These are phyloP conservation scores for Apiotrichum porosum DNA, from an alignment of 1,284 basidiomycete species.

Conservation along the genomic window DNA sequence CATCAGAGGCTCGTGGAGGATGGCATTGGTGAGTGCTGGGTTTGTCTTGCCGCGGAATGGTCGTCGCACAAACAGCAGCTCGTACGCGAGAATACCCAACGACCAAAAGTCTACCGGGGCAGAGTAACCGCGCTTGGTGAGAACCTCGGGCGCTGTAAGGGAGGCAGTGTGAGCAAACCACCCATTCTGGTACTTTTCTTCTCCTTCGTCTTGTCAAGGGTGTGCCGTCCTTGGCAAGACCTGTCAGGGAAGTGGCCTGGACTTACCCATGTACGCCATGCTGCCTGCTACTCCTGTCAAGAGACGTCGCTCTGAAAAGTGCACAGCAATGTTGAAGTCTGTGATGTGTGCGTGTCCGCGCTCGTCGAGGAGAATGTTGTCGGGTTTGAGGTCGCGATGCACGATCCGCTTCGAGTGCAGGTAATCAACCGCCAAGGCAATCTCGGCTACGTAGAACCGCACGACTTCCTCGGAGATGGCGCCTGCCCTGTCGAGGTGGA, in stretches of 20 bases:
- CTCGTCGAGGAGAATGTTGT: constrained; percentile 90
- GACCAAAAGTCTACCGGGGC: constrained; percentile 96
- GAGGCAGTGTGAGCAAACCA: too few relatives aligned
- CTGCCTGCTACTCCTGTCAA: constrained; percentile 91
- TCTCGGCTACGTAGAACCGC: constrained; percentile 84
- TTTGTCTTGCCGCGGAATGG: constrained; percentile 91
- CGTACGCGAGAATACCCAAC: constrained; percentile 84
- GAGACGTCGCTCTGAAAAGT: constrained; percentile 74
- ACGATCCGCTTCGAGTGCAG: constrained; percentile 88
- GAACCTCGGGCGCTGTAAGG: constrained; percentile 71
- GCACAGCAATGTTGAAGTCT: constrained; percentile 97
- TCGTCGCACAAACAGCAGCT: constrained; percentile 82
- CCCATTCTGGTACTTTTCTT: too few relatives aligned
- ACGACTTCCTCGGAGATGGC: constrained; percentile 75
- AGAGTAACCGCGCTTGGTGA: constrained; percentile 66
- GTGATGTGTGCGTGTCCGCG: constrained; percentile 92
- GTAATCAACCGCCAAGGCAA: constrained; percentile 78
- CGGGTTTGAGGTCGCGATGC: constrained; percentile 93
- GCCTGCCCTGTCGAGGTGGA: constrained; percentile 80
- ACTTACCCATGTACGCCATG: constrained; percentile 89
- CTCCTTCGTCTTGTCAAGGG: too few relatives aligned
- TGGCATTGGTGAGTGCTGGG: constrained; percentile 79
- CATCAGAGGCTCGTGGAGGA: constrained; percentile 55
- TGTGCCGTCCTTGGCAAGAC: not conserved
- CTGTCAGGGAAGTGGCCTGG: not conserved